phyloP scores from a whole-genome alignment of 108 stramenopile genomes.

The Skeletonema tropicum region DNA sequence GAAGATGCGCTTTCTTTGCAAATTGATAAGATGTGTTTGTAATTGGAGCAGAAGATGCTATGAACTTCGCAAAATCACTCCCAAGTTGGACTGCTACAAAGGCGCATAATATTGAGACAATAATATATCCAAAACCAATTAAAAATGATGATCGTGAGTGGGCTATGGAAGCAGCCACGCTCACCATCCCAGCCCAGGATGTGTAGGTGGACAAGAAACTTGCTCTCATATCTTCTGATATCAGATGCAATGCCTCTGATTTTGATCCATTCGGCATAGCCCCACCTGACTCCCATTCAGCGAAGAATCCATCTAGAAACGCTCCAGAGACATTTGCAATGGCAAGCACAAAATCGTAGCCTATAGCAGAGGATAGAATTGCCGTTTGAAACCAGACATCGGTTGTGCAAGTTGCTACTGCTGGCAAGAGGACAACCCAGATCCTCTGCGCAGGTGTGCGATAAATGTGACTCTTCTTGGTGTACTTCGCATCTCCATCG shows the following conservation, averaged over 20 bases:
- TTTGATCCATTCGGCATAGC: slow-evolving; percentile 24
- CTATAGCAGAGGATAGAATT: slow-evolving; percentile 20
- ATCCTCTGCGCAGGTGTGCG: slow-evolving; percentile 6
- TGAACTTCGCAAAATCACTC: slow-evolving; percentile 31
- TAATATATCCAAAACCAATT: slow-evolving; percentile 25
- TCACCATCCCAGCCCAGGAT: slow-evolving; percentile 41
- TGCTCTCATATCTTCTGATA: slow-evolving; percentile 29
- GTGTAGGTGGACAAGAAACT: slow-evolving; percentile 34
- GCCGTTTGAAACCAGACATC: slow-evolving; percentile 32
- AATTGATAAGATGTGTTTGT: slow-evolving; percentile 25
- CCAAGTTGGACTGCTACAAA: slow-evolving; percentile 35
- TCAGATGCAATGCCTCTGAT: slow-evolving; percentile 39
- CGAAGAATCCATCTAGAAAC: slow-evolving; percentile 46
- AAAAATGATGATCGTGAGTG: slow-evolving; percentile 12
- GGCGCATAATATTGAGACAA: slow-evolving; percentile 27
- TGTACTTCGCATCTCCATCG: slow-evolving; percentile 29
- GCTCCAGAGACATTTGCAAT: slow-evolving; percentile 39
- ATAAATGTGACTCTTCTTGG: slow-evolving; percentile 19
- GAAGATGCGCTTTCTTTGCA: slow-evolving; percentile 10
- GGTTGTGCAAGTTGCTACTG: slow-evolving; percentile 31
- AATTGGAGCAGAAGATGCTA: slow-evolving; percentile 15
- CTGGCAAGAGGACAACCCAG: slow-evolving; percentile 17
- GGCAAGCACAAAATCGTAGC: slow-evolving; percentile 27
- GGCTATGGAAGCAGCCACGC: slow-evolving; percentile 32
- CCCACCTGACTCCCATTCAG: slow-evolving; percentile 28